phyloP scores from a whole-genome alignment of 805 yeast species.

The Cyberlindnera samutprakarnensis region DNA sequence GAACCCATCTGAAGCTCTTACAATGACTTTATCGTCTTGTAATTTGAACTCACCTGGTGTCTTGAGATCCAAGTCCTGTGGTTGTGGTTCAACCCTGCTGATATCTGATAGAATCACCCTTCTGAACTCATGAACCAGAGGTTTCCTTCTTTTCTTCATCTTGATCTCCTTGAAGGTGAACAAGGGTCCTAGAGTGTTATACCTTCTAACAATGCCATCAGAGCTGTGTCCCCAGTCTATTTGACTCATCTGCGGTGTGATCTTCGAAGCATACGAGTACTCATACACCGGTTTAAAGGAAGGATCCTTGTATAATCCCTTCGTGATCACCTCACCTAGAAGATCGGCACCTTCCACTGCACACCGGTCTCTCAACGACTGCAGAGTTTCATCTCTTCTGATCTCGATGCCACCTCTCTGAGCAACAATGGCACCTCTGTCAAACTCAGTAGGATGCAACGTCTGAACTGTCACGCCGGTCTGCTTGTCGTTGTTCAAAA shows the following conservation, averaged over 20 bases:
- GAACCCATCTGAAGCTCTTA: slow-evolving; percentile 38
- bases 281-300: slow-evolving; percentile 20
- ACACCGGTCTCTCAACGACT: slow-evolving; percentile 39
- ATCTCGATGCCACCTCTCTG: slow-evolving; percentile 45
- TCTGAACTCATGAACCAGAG: slow-evolving; percentile 24
- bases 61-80: background rate
- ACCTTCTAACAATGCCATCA: slow-evolving; percentile 31
- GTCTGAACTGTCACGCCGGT: slow-evolving; percentile 92
- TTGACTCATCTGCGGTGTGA: slow-evolving; percentile 33
- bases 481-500: slow-evolving; percentile 48
- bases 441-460: slow-evolving; percentile 81
- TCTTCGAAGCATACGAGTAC: slow-evolving; percentile 52
- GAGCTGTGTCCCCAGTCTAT: slow-evolving; percentile 43
- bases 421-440: slow-evolving; percentile 60
- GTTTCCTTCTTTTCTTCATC: slow-evolving; percentile 26
- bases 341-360: slow-evolving; percentile 57
- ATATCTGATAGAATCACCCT: slow-evolving; percentile 45
- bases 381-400: slow-evolving; percentile 34
- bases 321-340: slow-evolving; percentile 36
- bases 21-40: slow-evolving; percentile 21
- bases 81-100: slow-evolving; percentile 2
- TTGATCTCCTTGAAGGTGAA: slow-evolving; percentile 36
- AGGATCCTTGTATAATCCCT: slow-evolving; percentile 21
- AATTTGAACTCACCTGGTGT: slow-evolving; percentile 26
- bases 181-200: slow-evolving; percentile 50